Base-by-base conservation (phyloP, 176 grass and related monocot species). In the Dactylis glomerata region DNA sequence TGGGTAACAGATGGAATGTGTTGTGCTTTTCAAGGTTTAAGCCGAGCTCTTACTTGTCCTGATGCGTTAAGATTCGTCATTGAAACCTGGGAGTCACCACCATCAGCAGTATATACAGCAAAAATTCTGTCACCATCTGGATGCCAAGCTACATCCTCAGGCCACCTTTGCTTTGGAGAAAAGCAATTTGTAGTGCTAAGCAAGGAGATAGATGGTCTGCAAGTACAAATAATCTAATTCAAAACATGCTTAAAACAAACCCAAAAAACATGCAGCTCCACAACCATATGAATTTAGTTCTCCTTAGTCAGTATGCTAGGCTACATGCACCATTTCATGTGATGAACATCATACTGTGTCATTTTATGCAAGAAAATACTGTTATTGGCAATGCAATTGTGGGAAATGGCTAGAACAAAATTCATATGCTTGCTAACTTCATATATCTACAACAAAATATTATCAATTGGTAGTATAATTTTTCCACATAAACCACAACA, bases 61-160 rank as follows among this genome's bases (percentile, higher is more conserved):
- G 93, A 86, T 77, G 82, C 77, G 47, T 92, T 98, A 85, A 95
- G 87, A 83, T 98, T 92, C 61, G 92, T 81, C 85, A 94, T 81
- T 66, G 96, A 98, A 91, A 98, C 91, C 77, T 98, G 96, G 81
- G 75, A 81, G 77, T 94, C 96, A 15, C 78, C 93, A 49, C 77
- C 69, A 91, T 98, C 96, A 89, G 93, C 86, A 94, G 68, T 98
- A 64, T 98, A 98, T 59, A 87, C 93, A 75, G 96, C 85, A 92
- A 98, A 91, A 82, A 98, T 75, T n/a, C 38, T 86, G 64, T 90
- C 89, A 81, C 96, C 93, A 82, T 89, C 85, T 67, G 96, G 96
- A 90, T 98, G 93, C 93, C 93, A 98, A 70, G 93, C 81, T 73
- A 98, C 76, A 90, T 94, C 96, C 87, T 98, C 96, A 73, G 96